These are phyloP conservation scores for Potentilla sterilis DNA, from an alignment of 306 rosid species.

Conservation along the genomic window DNA sequence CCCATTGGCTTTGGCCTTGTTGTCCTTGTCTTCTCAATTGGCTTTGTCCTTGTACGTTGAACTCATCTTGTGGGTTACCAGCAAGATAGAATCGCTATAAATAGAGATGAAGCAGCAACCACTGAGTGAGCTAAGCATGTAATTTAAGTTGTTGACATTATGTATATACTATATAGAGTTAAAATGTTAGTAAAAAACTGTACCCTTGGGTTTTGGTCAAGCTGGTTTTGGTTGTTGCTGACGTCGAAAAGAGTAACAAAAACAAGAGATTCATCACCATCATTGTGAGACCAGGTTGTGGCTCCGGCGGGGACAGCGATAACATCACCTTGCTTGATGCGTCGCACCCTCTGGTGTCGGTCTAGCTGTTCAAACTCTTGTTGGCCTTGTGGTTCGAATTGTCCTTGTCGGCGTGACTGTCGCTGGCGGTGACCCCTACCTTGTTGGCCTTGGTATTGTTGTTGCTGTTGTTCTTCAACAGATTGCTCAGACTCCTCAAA, in stretches of 20 bases:
- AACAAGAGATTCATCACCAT: conserved; percentile 32
- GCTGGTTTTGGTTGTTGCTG: conserved; percentile 46
- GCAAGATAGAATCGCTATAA: conserved; percentile 59
- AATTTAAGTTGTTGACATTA: neutral
- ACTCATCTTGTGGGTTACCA: conserved; percentile 51
- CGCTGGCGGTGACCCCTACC: neutral
- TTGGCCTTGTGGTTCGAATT: neutral
- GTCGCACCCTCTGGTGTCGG: conserved; percentile 38
- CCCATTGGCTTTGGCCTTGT: too few species aligned
- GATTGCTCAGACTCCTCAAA: conserved; percentile 35
- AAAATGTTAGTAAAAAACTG: too few species aligned
- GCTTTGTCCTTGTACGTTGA: conserved; percentile 12
- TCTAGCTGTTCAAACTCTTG: conserved; percentile 19
- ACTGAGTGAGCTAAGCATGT: neutral
- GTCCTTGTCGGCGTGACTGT: neutral
- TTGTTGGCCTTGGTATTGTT: neutral
- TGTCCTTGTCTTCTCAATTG: neutral
- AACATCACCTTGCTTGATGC: conserved; percentile 35
- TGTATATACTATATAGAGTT: too few species aligned
- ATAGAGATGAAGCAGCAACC: neutral
- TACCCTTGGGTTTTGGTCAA: conserved; percentile 59
- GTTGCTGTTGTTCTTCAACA: neutral
- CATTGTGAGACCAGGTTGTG: conserved; percentile 38
- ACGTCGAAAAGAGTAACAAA: conserved; percentile 41
- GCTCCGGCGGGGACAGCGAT: conserved; percentile 39